Base-by-base conservation (phyloP, 2,329 filamentous ascomycete genomes). In the Botrytis porri region DNA sequence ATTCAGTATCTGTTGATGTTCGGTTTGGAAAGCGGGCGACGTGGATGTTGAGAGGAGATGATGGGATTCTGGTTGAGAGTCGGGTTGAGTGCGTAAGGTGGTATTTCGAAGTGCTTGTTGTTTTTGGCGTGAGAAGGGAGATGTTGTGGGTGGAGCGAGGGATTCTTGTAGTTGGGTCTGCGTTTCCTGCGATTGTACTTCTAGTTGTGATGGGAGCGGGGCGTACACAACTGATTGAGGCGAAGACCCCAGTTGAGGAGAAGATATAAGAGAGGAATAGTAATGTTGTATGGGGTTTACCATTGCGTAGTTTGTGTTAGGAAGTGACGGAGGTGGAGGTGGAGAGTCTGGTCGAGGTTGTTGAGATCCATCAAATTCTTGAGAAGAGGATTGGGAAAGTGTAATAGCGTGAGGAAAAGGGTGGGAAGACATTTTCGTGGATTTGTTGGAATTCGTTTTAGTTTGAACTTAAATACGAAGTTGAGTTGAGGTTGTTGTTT, bases 161-260 rank as follows among this genome's bases (percentile, higher is more conserved):
- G 3, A 32, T 67, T 57, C 25, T 41, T 57, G 65, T 12, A 9
- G 6, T n/a, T 63, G 37, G 3, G 16, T 29, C 18, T 43, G 25
- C 9, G 25, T 9, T 8, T 41, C 60, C 22, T 62, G 35, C 7
- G 22, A 25, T n/a, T 62, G 25, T n/a, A 12, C 6, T n/a, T 61
- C 22, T 39, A 10, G 9, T 29, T 54, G 64, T 22, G 18, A 54
- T 3, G 48, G 48, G 39, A 67, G 65, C 29, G 65, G 65, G n/a
- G 65, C n/a, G 29, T 67, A 67, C 10, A 67, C n/a, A 14, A 67
- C 48, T 18, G 65, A 57, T 57, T 37, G 48, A 25, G 64, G 48
- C 14, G 65, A 67, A 57, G 65, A 57, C 41, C 65, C 48, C 29
- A 57, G 25, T 22, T 10, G 48, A 32, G 65, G 45, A 41, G 45